Evolutionary conservation across 768 basidiomycete genomes (phyloP).

Genomic region (Phlebiopsis flavidoalba): DNA sequence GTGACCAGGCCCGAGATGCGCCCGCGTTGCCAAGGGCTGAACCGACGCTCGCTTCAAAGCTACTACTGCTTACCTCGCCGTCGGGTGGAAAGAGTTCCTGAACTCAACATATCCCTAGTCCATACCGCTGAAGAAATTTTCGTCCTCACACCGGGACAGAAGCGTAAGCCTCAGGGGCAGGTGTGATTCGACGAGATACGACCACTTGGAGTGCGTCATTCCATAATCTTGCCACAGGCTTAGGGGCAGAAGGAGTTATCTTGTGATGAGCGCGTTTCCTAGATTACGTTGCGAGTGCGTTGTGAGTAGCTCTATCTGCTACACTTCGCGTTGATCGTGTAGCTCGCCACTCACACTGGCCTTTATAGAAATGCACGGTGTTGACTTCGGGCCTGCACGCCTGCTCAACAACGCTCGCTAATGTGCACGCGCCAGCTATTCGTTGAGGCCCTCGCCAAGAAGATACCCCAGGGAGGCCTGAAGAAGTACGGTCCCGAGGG

Average conservation of each 20-base stretch:
- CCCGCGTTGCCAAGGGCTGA: slow-evolving; percentile 72
- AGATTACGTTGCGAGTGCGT: slow-evolving; percentile 96
- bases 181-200: slow-evolving; percentile 92
- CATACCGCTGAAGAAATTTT: slow-evolving; percentile 83
- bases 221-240: slow-evolving; percentile 86
- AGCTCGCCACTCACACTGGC: slow-evolving; percentile 1
- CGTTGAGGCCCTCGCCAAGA: slow-evolving; percentile 81
- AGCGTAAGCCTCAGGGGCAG: slow-evolving; percentile 88
- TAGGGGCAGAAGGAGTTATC: slow-evolving; percentile 67
- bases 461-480: slow-evolving; percentile 78
- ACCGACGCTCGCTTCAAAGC: slow-evolving; percentile 86
- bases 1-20: slow-evolving; percentile 82
- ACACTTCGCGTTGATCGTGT: not conserved
- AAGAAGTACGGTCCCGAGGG: slow-evolving; percentile 82
- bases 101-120: slow-evolving; percentile 76
- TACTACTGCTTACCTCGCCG: slow-evolving; percentile 90
- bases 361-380: slow-evolving; percentile 72
- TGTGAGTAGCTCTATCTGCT: slow-evolving; percentile 36
- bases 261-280: slow-evolving; percentile 79
- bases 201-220: slow-evolving; percentile 92
- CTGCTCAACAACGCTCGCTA: slow-evolving; percentile 88
- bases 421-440: slow-evolving; percentile 87
- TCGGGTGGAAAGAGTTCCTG: slow-evolving; percentile 76
- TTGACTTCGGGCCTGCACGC: slow-evolving; percentile 91
- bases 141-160: slow-evolving; percentile 96